A percentile compares a stretch with the other conserved stretches of the same genome.
These are phyloP conservation scores for Saussurea involucrata DNA, from an alignment of 129 eudicot genomes.

Conservation along the genomic window DNA sequence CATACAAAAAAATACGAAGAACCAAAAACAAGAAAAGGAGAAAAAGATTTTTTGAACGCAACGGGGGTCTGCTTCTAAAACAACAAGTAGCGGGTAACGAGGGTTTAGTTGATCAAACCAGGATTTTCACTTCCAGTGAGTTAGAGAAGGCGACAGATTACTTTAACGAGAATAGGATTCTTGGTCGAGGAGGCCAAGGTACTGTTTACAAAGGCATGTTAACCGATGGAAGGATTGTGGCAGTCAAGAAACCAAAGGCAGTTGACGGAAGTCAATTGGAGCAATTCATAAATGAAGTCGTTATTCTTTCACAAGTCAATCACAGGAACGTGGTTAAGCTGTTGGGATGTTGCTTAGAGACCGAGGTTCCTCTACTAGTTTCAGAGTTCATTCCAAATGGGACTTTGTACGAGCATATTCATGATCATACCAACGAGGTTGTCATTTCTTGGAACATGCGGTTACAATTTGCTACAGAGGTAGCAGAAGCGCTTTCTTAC, in stretches of 20 bases:
- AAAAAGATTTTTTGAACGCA: constrained; percentile 31
- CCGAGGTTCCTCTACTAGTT: constrained; percentile 38
- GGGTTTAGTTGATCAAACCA: constrained; percentile 24
- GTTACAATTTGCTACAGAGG: constrained; percentile 33
- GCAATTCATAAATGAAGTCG: constrained; percentile 39
- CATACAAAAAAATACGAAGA: constrained; percentile 6
- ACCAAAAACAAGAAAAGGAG: constrained; percentile 19
- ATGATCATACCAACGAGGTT: background rate
- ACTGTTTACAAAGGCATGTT: constrained; percentile 40
- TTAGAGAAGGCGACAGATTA: constrained; percentile 34
- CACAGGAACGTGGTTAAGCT: constrained; percentile 39
- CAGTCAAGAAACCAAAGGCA: constrained; percentile 31
- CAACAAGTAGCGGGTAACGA: constrained; percentile 23
- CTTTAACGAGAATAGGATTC: constrained; percentile 28
- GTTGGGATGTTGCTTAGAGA: constrained; percentile 38
- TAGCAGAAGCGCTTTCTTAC: constrained; percentile 38
- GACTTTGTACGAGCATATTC: constrained; percentile 28
- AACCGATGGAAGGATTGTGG: constrained; percentile 35
- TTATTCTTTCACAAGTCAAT: constrained; percentile 37
- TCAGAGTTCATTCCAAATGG: constrained; percentile 39
- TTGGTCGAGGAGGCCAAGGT: constrained; percentile 43
- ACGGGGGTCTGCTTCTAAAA: constrained; percentile 37
- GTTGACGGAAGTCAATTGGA: constrained; percentile 32
- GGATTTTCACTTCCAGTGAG: constrained; percentile 29
- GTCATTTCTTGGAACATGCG: constrained; percentile 27